Evolutionary conservation across 306 rosid species (phyloP), one percentile per base, ranked within the genome.

Genomic region (Bauhinia variegata): DNA sequence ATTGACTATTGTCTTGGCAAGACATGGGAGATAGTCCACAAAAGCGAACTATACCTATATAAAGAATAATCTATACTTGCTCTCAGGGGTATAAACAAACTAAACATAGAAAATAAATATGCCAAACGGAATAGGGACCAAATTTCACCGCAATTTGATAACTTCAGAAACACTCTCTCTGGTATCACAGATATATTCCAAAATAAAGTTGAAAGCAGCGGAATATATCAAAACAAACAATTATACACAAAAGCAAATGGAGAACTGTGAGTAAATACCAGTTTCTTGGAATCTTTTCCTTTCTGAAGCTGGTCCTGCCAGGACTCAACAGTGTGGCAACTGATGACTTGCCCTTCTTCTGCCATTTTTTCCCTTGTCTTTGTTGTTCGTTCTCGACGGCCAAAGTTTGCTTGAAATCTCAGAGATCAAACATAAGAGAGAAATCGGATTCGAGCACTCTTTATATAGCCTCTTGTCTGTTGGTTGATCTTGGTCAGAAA

Each of bases 261-360:
- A 3, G 11, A 14, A 38, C 4, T 11, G 51, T 15, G 16, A 12
- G 11, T 30, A 37, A 13, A 14, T 70, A 90, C 97, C 80, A 86
- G 75, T 66, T 91, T 84, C 48, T 88, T 82, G 75, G 78, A 55
- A 6, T 73, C 88, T 0, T 36, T 68, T 39, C 84, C 88, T 67
- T 75, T 77, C 66, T 63, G 34, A 65, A 84, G 46, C 0, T 81
- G 89, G 12, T 86, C 74, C 0, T 63, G 73, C 97, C 96, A 88
- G 0, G 54, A 13, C 1, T 74, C 71, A 37, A 75, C 65, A 17
- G 77, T 69, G 79, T 75, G 89, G 71, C 83, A 70, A 13, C 66
- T 55, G 60, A 91, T 81, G 10, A 91, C 91, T 19, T 78, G 80
- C 5, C 79, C 82, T 39, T 67, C 84, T 33, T 76, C 92, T 0